Base-by-base conservation (phyloP, 495 filamentous ascomycete species). In the Xylaria venustula region DNA sequence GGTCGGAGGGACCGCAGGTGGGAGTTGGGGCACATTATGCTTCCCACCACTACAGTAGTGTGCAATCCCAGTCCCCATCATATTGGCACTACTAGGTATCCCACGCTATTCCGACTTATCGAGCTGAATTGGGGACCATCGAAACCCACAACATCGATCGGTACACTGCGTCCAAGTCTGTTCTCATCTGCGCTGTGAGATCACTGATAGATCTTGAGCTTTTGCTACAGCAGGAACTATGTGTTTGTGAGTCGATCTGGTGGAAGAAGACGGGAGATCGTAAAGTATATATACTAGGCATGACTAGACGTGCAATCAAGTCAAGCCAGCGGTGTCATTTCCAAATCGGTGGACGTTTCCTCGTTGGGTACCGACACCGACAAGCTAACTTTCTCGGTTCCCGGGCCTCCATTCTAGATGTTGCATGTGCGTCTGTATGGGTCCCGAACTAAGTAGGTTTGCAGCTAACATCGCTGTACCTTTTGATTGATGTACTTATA, bases 21-120 rank as follows among this genome's bases (percentile, higher is more conserved):
- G 30, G n/a, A 25, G 40, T 37, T 44, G 12, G 25, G 40, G 53
- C 37, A 12, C 40, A 55, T 55, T 17, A 32, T 44, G 23, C 19
- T 26, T 23, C 25, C 53, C 51, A 28, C 51, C 51, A 42, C 41
- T 28, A 54, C n/a, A n/a, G n/a, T n/a, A n/a, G n/a, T n/a, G n/a
- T n/a, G n/a, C 51, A 41, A 41, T 41, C 12, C 7, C 15, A 15
- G 51, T 34, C 51, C 51, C 51, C 36, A 30, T 26, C 51, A 28
- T 26, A 11, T 7, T 40, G 30, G 4, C 4, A 5, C 30, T 19
- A 1, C 17, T 52, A 19, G n/a, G 36, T 19, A 12, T n/a, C n/a
- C n/a, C n/a, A n/a, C n/a, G 23, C 14, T 30, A 8, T 40, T 17
- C 51, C 22, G 17, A 14, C 17, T 41, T 22, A 42, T 54, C 51